Evolutionary conservation across 1,284 basidiomycete genomes (phyloP), one percentile per base, ranked within the genome.

Genomic region (Trametes versicolor): DNA sequence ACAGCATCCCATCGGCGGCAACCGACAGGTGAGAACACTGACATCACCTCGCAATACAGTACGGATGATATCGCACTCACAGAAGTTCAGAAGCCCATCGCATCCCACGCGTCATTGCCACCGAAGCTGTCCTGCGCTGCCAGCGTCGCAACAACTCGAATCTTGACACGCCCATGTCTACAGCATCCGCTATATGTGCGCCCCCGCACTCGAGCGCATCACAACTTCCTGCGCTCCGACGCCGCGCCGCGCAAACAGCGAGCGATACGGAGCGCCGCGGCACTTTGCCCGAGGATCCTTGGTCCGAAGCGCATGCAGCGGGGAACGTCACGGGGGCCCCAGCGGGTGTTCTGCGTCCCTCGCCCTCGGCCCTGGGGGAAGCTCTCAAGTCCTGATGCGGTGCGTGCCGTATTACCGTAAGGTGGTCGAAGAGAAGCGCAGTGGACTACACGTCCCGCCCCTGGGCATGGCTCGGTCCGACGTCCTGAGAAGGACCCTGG

Each of bases 191-290:
- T 43, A 17, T 17, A 39, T 39, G 37, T 43, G 41, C 41, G 41
- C 41, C 13, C 13, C 51, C 53, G 32, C 27, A 29, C 41, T 27
- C 36, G 12, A 32, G 36, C 34, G 41, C 27, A 55, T 43, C 41
- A 41, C 7, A 21, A 48, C 45, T 27, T 27, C 53, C 23, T 29
- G 45, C 29, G 29, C 9, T 29, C 52, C 51, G 52, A 48, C 59
- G 45, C 59, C 39, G 43, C 41, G 32, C 59, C 59, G 43, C 59
- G 52, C 59, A 55, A 61, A 54, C 32, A 13, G 52, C 59, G 51
- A 29, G 17, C 21, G 29, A 15, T 34, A n/a, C 58, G 25, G 19
- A 10, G 21, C 56, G 45, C 27, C 56, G 21, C 41, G 51, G 36
- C 37, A 43, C 48, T 41, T 19, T 43, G 25, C 25, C 58, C 48